phyloP scores from a whole-genome alignment of 495 filamentous ascomycete genomes.

The Penicillium longicatenatum region DNA sequence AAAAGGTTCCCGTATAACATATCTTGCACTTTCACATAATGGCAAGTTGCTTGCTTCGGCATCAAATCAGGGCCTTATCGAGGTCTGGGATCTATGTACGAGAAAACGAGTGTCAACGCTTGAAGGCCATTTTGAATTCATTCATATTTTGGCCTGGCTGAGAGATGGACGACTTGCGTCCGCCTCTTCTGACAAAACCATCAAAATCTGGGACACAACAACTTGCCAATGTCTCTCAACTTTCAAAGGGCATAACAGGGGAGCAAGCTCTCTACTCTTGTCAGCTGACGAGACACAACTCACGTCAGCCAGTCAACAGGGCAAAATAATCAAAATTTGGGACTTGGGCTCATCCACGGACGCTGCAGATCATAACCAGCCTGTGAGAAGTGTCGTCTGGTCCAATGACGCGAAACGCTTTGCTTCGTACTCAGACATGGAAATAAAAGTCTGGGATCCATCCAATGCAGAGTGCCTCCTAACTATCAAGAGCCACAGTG shows the following conservation, averaged over 20 bases:
- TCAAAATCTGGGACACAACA: not conserved
- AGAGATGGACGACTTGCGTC: not conserved
- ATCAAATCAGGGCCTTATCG: not conserved
- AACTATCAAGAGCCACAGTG: not conserved
- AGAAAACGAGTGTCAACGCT: not conserved
- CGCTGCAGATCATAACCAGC: not conserved
- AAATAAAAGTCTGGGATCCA: not conserved
- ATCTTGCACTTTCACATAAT: not conserved
- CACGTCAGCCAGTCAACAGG: not conserved
- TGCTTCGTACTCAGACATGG: not conserved
- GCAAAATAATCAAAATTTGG: not conserved
- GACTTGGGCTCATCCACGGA: not conserved
- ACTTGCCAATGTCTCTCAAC: conserved; percentile 2
- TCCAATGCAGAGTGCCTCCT: not conserved
- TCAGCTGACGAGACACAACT: not conserved
- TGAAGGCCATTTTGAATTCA: not conserved
- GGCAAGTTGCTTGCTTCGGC: not conserved
- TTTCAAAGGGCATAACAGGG: not conserved
- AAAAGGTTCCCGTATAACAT: not conserved
- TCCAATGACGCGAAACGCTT: not conserved
- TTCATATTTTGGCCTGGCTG: not conserved
- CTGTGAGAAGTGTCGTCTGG: not conserved
- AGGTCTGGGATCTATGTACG: not conserved
- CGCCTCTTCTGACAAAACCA: not conserved
- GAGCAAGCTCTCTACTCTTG: not conserved